A percentile compares a stretch with the other conserved stretches of the same genome.
These are phyloP conservation scores for Ramularia collo-cygni DNA, from an alignment of 2,329 filamentous ascomycete genomes.

Conservation along the genomic window DNA sequence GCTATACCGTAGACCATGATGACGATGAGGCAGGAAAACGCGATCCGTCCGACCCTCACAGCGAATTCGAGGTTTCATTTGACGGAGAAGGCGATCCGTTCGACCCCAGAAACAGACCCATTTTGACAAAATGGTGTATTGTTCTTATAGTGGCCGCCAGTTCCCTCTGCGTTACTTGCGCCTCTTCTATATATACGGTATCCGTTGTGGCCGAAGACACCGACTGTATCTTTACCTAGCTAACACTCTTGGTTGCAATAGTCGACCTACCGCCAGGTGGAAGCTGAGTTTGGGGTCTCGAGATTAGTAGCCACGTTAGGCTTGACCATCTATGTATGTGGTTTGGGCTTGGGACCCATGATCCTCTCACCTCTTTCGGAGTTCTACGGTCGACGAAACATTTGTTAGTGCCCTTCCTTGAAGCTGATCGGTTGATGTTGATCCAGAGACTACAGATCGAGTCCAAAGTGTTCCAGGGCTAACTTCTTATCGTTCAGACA, in stretches of 20 bases:
- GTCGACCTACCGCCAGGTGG: constrained; percentile 70
- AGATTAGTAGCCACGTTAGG: constrained; percentile 71
- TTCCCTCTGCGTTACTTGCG: constrained; percentile 76
- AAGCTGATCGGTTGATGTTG: no score
- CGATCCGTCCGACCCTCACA: constrained; percentile 21
- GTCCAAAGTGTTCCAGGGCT: not conserved
- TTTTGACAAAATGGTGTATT: constrained; percentile 69
- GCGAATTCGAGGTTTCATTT: constrained; percentile 64
- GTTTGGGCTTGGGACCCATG: constrained; percentile 55
- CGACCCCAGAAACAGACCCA: constrained; percentile 64
- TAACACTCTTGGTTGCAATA: no score
- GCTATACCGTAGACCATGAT: constrained; percentile 19
- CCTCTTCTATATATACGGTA: constrained; percentile 58
- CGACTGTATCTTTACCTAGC: no score
- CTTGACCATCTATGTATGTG: constrained; percentile 69
- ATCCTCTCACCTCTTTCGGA: constrained; percentile 58
- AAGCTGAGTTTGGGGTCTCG: constrained; percentile 64
- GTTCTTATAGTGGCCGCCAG: constrained; percentile 66
- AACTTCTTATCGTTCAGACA: constrained; percentile 13
- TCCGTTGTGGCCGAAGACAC: no score
- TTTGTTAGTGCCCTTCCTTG: no score
- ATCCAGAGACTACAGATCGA: no score
- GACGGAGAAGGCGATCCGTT: constrained; percentile 66
- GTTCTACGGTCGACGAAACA: constrained; percentile 41
- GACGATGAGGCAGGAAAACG: constrained; percentile 3